Percentiles rank a stretch among this genome's conserved stretches.
Conservation (phyloP, 2,329 filamentous ascomycete species). For the Sporothrix globosa region DNA sequence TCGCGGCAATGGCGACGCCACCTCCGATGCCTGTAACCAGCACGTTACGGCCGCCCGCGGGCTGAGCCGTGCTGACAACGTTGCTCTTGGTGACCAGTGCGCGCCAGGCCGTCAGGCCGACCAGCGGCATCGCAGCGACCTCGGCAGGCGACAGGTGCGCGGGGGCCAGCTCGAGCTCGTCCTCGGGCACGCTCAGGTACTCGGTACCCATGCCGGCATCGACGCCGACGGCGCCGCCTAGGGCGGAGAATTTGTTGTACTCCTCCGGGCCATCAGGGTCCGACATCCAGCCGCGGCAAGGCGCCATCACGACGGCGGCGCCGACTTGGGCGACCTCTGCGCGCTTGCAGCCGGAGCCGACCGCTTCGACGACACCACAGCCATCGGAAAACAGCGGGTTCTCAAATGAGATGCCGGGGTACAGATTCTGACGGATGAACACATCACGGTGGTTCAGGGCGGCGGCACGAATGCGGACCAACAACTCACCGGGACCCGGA, state of each 20-base stretch:
- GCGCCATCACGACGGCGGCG: conserved; percentile 77
- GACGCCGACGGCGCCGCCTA: conserved; percentile 69
- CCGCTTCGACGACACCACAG: conserved; percentile 69
- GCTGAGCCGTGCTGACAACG: conserved; percentile 51
- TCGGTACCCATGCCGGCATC: conserved; percentile 75
- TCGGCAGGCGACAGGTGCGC: conserved; percentile 71
- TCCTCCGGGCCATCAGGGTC: conserved; percentile 74
- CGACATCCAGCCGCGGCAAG: conserved; percentile 75
- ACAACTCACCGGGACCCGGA: conserved; percentile 68
- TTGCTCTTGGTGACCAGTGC: conserved; percentile 79
- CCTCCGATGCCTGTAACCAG: conserved; percentile 91
- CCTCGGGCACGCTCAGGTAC: conserved; percentile 67
- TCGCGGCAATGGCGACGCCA: conserved; percentile 80
- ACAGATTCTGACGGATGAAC: conserved; percentile 90
- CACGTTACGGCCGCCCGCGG: conserved; percentile 65
- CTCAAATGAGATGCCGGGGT: conserved; percentile 80
- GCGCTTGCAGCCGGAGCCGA: conserved; percentile 54
- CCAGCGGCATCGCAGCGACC: conserved; percentile 81
- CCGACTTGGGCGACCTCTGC: conserved; percentile 53
- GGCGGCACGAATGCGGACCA: conserved; percentile 75
- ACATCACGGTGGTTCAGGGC: conserved; percentile 94
- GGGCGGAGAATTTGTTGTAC: conserved; percentile 59
- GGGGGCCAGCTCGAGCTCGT: conserved; percentile 76
- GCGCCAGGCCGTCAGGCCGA: conserved; percentile 85
- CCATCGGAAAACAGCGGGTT: conserved; percentile 82